Percentiles rank a stretch among this genome's conserved stretches.
Evolutionary conservation across 768 basidiomycete genomes (phyloP).

Genomic region (Royoungia palumana): DNA sequence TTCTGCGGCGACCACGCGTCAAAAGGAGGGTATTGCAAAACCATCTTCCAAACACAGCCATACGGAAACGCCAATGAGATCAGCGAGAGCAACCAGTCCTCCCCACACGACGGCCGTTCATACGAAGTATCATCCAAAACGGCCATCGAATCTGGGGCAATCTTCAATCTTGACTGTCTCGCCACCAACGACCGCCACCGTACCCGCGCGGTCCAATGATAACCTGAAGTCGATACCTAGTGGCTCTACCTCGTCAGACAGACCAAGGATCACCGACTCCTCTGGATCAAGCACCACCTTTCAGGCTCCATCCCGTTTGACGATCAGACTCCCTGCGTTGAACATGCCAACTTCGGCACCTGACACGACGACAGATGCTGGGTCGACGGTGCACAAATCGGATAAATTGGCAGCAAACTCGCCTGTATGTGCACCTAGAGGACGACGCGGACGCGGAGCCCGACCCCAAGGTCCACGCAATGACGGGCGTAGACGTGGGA

Average conservation of each 20-base stretch:
- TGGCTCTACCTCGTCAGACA: neutral
- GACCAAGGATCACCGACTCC: neutral
- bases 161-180: neutral
- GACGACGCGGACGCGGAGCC: neutral
- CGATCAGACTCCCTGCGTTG: neutral
- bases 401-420: neutral
- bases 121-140: constrained; percentile 1
- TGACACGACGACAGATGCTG: neutral
- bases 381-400: neutral
- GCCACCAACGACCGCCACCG: neutral
- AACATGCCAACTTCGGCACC: neutral
- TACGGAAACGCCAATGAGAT: neutral
- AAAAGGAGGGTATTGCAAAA: neutral
- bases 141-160: constrained; percentile 15
- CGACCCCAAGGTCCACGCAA: constrained; percentile 1
- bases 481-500: neutral
- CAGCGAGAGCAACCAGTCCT: neutral
- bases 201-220: neutral
- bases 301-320: neutral
- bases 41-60: neutral
- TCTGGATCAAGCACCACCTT: neutral
- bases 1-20: neutral
- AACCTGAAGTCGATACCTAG: neutral
- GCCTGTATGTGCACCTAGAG: neutral
- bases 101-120: neutral